Base-by-base conservation (phyloP, 176 grass and related monocot genomes). In the Oryza punctata region DNA sequence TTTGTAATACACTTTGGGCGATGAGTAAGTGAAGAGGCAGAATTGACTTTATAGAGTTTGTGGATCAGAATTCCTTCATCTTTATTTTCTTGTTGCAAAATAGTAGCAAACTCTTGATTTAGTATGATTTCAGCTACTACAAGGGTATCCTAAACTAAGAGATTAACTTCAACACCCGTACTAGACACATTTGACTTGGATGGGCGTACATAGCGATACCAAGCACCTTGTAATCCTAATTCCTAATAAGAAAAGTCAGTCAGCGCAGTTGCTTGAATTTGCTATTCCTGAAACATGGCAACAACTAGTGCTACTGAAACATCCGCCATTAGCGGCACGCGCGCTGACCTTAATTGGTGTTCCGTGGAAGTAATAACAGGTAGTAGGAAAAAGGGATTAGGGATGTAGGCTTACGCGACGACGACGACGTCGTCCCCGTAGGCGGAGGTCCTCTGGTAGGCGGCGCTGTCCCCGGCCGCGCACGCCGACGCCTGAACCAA, bases 381-480 rank as follows among this genome's bases (percentile, higher is more conserved):
- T 57, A 21, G 27, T 23, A 19, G 54, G 5, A 32, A 49, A 21
- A 59, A 5, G 13, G 40, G 40, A 41, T 61, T 11, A n/a, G 7
- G 0, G 15, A 52, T 23, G 32, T 19, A 8, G 81, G 83, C 93
- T 94, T 81, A 99, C 93, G 96, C 93, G 43, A 99, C 96, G 60
- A 99, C 64, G 69, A 99, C 96, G 77, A 99, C 96, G 73, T 96
- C 93, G 26, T 96, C 96, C 21, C 80, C 91, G 70, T 87, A 96
- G 43, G 77, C 78, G 72, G 93, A 85, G 69, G 67, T 86, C 89
- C 91, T 81, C 77, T 95, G 91, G 82, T 98, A 98, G 0, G 93
- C 89, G 50, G 96, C 93, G 71, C 96, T 99, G 84, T 98, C 96
- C 63, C 96, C 93, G 10, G 93, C 96, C 32, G 96, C 91, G 82